phyloP scores from a whole-genome alignment of 2,329 filamentous ascomycete genomes.

The Daldinia sp. region DNA sequence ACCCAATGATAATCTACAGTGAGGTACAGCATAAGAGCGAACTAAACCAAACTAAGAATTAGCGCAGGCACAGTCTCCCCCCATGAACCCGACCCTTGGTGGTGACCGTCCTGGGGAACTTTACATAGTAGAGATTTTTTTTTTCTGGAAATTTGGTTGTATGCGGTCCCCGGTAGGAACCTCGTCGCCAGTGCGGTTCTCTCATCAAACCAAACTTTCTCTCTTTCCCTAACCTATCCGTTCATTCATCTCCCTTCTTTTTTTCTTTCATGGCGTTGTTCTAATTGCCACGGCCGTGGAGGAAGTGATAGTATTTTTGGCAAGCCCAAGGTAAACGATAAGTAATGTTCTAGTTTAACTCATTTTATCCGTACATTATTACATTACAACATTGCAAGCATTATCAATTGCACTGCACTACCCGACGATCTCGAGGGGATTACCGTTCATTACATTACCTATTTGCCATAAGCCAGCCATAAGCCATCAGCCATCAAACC shows the following conservation, averaged over 20 bases:
- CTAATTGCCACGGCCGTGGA: conserved; percentile 14
- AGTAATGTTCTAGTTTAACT: conserved; percentile 19
- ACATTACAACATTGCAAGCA: conserved; percentile 6
- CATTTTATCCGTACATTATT: conserved; percentile 10
- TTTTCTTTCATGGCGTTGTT: conserved; percentile 25
- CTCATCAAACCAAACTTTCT: conserved; percentile 21
- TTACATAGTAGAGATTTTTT: conserved; percentile 26
- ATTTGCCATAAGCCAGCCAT: not conserved
- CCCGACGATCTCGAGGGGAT: conserved; percentile 29
- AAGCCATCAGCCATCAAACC: no score
- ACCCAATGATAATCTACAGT: conserved; percentile 34
- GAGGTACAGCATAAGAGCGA: conserved; percentile 28
- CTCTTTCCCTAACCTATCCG: conserved; percentile 22
- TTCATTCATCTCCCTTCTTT: conserved; percentile 21
- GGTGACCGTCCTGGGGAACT: conserved; percentile 27
- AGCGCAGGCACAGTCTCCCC: conserved; percentile 36
- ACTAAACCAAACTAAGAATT: conserved; percentile 21
- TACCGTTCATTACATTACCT: not conserved
- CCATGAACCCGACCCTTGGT: conserved; percentile 34
- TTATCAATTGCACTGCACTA: conserved; percentile 6
- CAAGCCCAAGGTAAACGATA: conserved; percentile 7
- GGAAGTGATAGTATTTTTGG: conserved; percentile 19
- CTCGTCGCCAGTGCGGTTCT: conserved; percentile 28
- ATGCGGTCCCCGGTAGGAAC: conserved; percentile 21
- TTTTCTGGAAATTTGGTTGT: conserved; percentile 41